These are phyloP conservation scores for Omphalea diandra DNA, from an alignment of 441 rosid genomes.

Conservation along the genomic window DNA sequence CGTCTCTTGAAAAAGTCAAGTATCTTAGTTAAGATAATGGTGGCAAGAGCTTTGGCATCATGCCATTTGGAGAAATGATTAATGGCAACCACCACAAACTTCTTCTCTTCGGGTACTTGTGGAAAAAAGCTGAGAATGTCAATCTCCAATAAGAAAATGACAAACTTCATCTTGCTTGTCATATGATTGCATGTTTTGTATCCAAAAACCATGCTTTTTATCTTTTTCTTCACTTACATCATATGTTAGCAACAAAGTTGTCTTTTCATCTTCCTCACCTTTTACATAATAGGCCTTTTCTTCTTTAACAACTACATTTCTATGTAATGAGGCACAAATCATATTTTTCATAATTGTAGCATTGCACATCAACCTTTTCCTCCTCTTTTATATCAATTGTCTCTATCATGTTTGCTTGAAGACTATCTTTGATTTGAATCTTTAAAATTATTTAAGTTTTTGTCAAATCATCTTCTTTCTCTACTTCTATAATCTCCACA, in stretches of 20 bases:
- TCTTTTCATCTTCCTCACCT: neutral
- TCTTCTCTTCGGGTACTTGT: too few species aligned
- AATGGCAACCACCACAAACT: too few species aligned
- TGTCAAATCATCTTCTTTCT: neutral
- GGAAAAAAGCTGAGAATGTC: too few species aligned
- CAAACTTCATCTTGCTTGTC: too few species aligned
- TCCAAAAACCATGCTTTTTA: too few species aligned
- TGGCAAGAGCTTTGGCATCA: too few species aligned
- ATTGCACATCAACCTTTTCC: neutral
- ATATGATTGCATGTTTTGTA: too few species aligned
- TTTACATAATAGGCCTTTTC: neutral
- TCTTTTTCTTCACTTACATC: too few species aligned
- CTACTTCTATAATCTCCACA: neutral
- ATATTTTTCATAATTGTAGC: neutral
- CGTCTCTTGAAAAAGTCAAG: too few species aligned
- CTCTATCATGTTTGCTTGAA: constrained; percentile 12
- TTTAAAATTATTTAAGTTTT: neutral
- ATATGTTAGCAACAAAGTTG: neutral
- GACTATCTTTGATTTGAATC: neutral
- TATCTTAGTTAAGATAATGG: too few species aligned
- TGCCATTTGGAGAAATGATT: too few species aligned
- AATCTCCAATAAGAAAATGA: too few species aligned
- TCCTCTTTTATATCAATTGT: neutral
- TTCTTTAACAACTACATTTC: neutral
- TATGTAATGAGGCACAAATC: neutral